Percentiles rank a stretch among this genome's conserved stretches.
Conservation (phyloP, 768 basidiomycete species). For the Tubosaeta sp. region DNA sequence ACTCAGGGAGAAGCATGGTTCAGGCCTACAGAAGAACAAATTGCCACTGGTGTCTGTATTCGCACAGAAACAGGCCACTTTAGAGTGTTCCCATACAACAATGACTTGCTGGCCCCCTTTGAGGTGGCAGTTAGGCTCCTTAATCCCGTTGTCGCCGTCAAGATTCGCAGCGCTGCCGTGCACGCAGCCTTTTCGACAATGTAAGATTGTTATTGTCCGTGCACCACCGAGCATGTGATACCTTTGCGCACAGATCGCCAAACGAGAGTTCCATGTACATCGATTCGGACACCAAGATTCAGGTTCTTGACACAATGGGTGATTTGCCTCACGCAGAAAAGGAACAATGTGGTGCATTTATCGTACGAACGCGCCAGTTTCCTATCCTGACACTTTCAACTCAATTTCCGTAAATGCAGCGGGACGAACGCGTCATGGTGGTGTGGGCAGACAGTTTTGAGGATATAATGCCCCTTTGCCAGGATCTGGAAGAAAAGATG, state of each 20-base stretch:
- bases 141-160: constrained; percentile 82
- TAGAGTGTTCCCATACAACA: constrained; percentile 82
- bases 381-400: neutral
- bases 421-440: constrained; percentile 76
- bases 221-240: neutral
- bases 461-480: constrained; percentile 63
- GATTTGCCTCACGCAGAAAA: constrained; percentile 77
- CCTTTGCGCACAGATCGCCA: constrained; percentile 38
- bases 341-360: constrained; percentile 87
- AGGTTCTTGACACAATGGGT: constrained; percentile 68
- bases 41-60: constrained; percentile 73
- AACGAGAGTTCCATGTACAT: constrained; percentile 60
- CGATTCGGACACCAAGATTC: constrained; percentile 78
- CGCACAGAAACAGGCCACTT: constrained; percentile 64
- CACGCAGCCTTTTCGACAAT: constrained; percentile 71
- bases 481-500: constrained; percentile 71
- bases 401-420: constrained; percentile 36
- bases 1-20: constrained; percentile 84
- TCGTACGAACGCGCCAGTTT: constrained; percentile 43
- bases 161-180: constrained; percentile 73
- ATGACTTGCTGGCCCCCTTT: constrained; percentile 68
- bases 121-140: constrained; percentile 68
- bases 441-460: constrained; percentile 85
- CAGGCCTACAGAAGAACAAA: constrained; percentile 73
- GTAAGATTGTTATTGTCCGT: constrained; percentile 40